Evolutionary conservation across 192 early-diverging fungal genomes (phyloP).

Genomic region (Coemansia sp.): DNA sequence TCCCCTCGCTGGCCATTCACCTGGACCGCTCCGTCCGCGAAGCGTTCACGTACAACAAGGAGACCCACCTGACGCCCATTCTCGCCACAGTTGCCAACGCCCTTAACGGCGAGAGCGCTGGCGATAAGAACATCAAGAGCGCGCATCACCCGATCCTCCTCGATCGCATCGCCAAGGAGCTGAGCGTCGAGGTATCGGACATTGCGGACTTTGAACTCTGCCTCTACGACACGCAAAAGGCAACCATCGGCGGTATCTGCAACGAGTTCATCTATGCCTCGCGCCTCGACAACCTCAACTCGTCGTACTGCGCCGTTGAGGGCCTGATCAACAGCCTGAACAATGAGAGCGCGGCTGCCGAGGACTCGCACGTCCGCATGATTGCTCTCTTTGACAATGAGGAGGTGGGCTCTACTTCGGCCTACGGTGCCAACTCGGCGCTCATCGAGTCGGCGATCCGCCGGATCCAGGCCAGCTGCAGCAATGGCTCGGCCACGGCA

Average conservation of each 20-base stretch:
- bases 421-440: constrained; percentile 92
- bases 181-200: constrained; percentile 58
- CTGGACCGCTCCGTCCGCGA: constrained; percentile 79
- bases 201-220: constrained; percentile 97
- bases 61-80: constrained; percentile 88
- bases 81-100: constrained; percentile 70
- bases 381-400: constrained; percentile 97
- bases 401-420: constrained; percentile 90
- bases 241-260: constrained; percentile 84
- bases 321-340: constrained; percentile 45
- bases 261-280: constrained; percentile 94
- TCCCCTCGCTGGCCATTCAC: constrained; percentile 97
- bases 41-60: constrained; percentile 93
- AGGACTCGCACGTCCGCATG: constrained; percentile 67
- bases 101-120: constrained; percentile 30
- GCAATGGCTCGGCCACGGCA: constrained; percentile 47
- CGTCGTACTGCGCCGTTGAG: constrained; percentile 86
- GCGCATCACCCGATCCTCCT: constrained; percentile 83
- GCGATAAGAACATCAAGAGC: constrained; percentile 9
- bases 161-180: constrained; percentile 71
- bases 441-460: constrained; percentile 72
- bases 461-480: constrained; percentile 57
- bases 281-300: constrained; percentile 94
- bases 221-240: constrained; percentile 91
- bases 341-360: constrained; percentile 32